phyloP scores from a whole-genome alignment of 306 rosid genomes.

The Lithocarpus polystachyus region DNA sequence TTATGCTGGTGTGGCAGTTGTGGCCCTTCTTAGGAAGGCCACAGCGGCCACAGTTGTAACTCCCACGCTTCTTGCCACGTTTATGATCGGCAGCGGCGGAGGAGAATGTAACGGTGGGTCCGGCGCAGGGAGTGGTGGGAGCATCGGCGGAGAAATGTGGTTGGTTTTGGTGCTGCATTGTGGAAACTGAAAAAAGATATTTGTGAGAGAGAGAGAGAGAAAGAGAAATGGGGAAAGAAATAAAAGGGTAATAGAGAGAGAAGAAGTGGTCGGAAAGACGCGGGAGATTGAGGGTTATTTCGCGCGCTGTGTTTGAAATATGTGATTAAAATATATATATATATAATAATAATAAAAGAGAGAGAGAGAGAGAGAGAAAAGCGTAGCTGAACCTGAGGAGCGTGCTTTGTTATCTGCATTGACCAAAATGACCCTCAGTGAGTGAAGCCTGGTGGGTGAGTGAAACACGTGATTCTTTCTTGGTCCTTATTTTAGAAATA shows the following conservation, averaged over 20 bases:
- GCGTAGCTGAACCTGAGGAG: too few species aligned
- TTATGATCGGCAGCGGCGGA: constrained; percentile 25
- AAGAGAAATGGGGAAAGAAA: neutral
- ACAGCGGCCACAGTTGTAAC: constrained; percentile 86
- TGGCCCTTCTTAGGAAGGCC: constrained; percentile 92
- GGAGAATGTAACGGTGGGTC: neutral
- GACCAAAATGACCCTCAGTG: too few species aligned
- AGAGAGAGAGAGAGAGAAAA: too few species aligned
- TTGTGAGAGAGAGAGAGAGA: neutral
- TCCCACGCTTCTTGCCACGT: constrained; percentile 68
- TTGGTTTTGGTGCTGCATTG: constrained; percentile 45
- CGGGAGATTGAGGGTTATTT: constrained; percentile 52
- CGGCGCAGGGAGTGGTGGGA: constrained; percentile 13
- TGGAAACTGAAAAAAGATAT: neutral
- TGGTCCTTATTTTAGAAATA: too few species aligned
- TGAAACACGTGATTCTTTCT: too few species aligned
- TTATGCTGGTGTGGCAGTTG: constrained; percentile 41
- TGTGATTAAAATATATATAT: neutral
- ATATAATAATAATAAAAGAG: too few species aligned
- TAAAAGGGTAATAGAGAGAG: neutral
- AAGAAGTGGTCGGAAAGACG: constrained; percentile 17
- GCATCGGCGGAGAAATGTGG: constrained; percentile 27
- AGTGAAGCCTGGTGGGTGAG: too few species aligned
- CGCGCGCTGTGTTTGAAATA: constrained; percentile 45
- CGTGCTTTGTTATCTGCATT: too few species aligned